phyloP scores from a whole-genome alignment of 2,329 filamentous ascomycete species.

The Fusarium brevicatenulatum region DNA sequence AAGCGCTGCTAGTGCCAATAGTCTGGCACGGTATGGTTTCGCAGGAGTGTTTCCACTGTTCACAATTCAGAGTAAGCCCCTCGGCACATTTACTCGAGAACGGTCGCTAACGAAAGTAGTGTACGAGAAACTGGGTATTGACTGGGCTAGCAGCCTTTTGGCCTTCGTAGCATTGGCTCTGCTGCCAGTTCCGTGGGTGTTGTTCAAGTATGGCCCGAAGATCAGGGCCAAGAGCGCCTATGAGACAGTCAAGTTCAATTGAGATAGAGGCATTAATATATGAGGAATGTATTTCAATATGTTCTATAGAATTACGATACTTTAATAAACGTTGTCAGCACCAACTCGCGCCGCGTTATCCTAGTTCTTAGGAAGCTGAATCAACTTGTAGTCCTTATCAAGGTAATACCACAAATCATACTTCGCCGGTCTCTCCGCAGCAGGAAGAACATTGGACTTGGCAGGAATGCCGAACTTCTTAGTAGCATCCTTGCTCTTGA shows the following conservation, averaged over 20 bases:
- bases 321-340: background rate
- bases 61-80: conserved; percentile 62
- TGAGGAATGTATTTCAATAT: background rate
- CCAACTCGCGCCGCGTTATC: conserved; percentile 31
- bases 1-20: conserved; percentile 68
- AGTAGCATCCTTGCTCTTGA: conserved; percentile 47
- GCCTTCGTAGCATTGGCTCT: conserved; percentile 59
- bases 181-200: conserved; percentile 62
- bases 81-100: fast-evolving
- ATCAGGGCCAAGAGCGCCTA: conserved; percentile 37
- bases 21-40: conserved; percentile 64
- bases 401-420: conserved; percentile 54
- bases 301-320: background rate
- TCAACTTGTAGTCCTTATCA: conserved; percentile 47
- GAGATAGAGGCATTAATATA: background rate
- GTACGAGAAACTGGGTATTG: conserved; percentile 56
- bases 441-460: conserved; percentile 44
- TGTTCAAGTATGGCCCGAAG: conserved; percentile 59
- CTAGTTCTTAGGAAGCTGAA: conserved; percentile 38
- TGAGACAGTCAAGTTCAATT: conserved; percentile 11
- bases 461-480: conserved; percentile 47
- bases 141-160: conserved; percentile 59
- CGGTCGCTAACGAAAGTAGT: conserved; percentile 41
- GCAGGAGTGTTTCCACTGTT: conserved; percentile 70
- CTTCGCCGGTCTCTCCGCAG: conserved; percentile 46